Evolutionary conservation across 2,329 filamentous ascomycete species (phyloP).

Genomic region (Blastomyces silverae): DNA sequence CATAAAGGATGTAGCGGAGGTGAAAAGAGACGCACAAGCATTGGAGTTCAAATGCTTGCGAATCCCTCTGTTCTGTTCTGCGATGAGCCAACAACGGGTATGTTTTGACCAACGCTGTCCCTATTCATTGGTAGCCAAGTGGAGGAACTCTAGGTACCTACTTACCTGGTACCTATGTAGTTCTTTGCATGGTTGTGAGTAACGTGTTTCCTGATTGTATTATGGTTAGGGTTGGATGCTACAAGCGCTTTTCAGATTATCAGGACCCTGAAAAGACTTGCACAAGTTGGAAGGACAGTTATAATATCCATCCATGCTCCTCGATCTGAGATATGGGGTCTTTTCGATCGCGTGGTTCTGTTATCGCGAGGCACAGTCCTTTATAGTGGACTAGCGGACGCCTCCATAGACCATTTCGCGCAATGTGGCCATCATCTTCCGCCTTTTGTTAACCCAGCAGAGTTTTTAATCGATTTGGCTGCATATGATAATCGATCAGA

Average conservation of each 20-base stretch:
- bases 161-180: not conserved
- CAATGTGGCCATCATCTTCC: constrained; percentile 56
- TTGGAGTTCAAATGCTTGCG: constrained; percentile 70
- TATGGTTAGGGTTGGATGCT: constrained; percentile 52
- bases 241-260: constrained; percentile 70
- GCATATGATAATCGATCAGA: constrained; percentile 65
- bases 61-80: constrained; percentile 72
- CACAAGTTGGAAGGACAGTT: constrained; percentile 61
- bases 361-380: constrained; percentile 61
- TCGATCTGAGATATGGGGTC: constrained; percentile 69
- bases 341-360: constrained; percentile 66
- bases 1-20: constrained; percentile 73
- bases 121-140: not conserved
- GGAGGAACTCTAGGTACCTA: not conserved
- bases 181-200: not conserved
- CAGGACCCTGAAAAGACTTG: constrained; percentile 60
- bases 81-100: constrained; percentile 70
- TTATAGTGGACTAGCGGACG: constrained; percentile 56
- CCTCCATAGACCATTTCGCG: constrained; percentile 60
- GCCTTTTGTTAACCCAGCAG: constrained; percentile 69
- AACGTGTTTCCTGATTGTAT: constrained; percentile 2
- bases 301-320: constrained; percentile 72
- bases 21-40: constrained; percentile 68
- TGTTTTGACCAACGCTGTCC: constrained; percentile 1
- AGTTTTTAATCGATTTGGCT: constrained; percentile 67